Evolutionary conservation across 805 yeast genomes (phyloP).

Genomic region (Schwanniomyces polymorphus): DNA sequence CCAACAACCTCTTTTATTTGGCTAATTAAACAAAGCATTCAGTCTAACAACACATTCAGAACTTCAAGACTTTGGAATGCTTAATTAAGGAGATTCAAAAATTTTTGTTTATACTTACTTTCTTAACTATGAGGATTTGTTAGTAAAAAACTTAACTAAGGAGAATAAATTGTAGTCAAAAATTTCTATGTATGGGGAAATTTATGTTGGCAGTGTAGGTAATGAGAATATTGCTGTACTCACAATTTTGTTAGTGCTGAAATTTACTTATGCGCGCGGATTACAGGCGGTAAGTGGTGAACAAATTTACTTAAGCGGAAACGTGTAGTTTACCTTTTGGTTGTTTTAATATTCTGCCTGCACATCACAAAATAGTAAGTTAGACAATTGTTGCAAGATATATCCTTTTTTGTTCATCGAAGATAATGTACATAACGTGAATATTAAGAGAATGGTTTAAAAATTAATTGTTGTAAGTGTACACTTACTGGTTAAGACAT

Average conservation of each 20-base stretch:
- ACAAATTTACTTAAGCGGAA: slow-evolving; percentile 2
- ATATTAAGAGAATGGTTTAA: no score
- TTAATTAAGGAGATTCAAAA: neutral
- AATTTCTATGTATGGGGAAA: slow-evolving; percentile 5
- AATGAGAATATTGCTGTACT: slow-evolving; percentile 12
- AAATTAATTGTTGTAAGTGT: no score
- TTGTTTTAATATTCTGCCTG: no score
- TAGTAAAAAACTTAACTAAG: slow-evolving; percentile 6
- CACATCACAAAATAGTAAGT: no score
- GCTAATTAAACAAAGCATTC: neutral
- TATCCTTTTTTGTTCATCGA: no score
- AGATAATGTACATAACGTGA: no score
- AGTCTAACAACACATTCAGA: neutral
- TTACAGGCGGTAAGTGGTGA: slow-evolving; percentile 1
- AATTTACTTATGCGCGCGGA: slow-evolving; percentile 4
- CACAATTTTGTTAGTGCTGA: slow-evolving; percentile 10
- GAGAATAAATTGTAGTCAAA: slow-evolving; percentile 2
- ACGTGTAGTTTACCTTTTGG: neutral
- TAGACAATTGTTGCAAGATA: no score
- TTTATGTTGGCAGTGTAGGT: slow-evolving; percentile 6
- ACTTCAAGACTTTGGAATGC: neutral
- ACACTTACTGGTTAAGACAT: no score
- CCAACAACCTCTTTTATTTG: neutral
- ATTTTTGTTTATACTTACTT: slow-evolving; percentile 6
- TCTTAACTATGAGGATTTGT: slow-evolving; percentile 1